Evolutionary conservation across 257 asterid species (phyloP), one percentile per base, ranked within the genome.

Genomic region (Handroanthus guayacan): DNA sequence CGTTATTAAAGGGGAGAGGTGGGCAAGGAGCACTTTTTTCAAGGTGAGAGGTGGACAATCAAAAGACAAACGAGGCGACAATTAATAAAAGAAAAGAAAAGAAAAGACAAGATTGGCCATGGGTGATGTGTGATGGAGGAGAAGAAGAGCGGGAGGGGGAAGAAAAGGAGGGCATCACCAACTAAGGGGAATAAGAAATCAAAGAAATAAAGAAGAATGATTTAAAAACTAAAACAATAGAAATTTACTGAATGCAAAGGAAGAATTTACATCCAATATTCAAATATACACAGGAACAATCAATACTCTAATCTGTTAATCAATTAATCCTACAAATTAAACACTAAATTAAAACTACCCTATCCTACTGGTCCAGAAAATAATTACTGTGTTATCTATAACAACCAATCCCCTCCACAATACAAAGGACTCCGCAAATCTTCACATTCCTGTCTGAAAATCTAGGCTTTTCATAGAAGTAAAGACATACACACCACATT

Each of bases 311-410:
- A 25, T 25, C 31, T 25, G 31, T 25, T 25, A 25, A 25, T 25
- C 31, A 25, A 25, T 25, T 1, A 25, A 25, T 25, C 31, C 31
- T 25, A 25, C 31, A 25, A 25, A 25, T 25, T 25, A 25, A 25
- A 25, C 31, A 25, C 31, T 1, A 25, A 25, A 25, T 25, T 25
- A 25, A 25, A 38, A 39, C 39, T 62, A 62, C 62, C 58, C 67
- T 41, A 57, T 75, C 64, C 55, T 63, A 65, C 48, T 63, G 52
- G 57, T 58, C 17, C 6, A 58, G 51, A 45, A 61, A 39, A 25
- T 54, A 55, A 39, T 13, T 13, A 1, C 17, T 18, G 41, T 63
- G 12, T 50, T 50, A 12, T 51, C 16, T 36, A 47, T 60, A 38
- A 44, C 31, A 48, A 50, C 38, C 69, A 41, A 41, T n/a, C 47